Percentiles rank a stretch among this genome's conserved stretches.
phyloP scores from a whole-genome alignment of 257 asterid species.

The Solanum ossicruentum region DNA sequence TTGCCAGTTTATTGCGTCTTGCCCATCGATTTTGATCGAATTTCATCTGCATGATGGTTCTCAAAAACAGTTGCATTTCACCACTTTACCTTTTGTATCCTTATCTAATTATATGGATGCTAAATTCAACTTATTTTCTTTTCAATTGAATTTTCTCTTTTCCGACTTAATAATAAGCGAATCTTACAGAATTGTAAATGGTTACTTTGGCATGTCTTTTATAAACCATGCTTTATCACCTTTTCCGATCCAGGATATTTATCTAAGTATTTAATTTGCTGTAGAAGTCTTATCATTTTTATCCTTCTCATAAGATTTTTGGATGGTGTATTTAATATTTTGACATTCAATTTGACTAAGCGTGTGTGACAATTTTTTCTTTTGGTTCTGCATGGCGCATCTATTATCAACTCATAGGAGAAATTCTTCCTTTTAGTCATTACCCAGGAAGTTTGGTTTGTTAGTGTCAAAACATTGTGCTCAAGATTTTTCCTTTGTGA shows the following conservation, averaged over 20 bases:
- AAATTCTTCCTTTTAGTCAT: background rate
- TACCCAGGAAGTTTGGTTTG: background rate
- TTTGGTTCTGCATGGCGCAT: background rate
- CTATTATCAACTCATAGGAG: background rate
- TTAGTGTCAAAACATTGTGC: background rate
- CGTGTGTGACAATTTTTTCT: background rate
- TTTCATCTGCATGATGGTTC: background rate
- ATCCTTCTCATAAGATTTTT: background rate
- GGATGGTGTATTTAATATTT: background rate
- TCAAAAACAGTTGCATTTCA: background rate
- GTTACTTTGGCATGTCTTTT: background rate
- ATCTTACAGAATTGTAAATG: background rate
- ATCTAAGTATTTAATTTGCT: background rate
- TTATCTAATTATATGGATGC: background rate
- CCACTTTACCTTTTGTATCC: background rate
- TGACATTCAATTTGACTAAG: background rate
- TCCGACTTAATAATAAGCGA: background rate
- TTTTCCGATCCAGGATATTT: background rate
- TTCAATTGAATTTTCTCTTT: background rate
- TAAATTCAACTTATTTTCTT: background rate
- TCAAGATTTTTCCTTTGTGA: background rate
- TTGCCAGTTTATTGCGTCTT: background rate
- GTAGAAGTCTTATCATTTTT: background rate
- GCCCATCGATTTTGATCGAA: background rate
- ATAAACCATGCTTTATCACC: background rate